phyloP scores from a whole-genome alignment of 2,329 filamentous ascomycete species.

The Colletotrichum sublineola region DNA sequence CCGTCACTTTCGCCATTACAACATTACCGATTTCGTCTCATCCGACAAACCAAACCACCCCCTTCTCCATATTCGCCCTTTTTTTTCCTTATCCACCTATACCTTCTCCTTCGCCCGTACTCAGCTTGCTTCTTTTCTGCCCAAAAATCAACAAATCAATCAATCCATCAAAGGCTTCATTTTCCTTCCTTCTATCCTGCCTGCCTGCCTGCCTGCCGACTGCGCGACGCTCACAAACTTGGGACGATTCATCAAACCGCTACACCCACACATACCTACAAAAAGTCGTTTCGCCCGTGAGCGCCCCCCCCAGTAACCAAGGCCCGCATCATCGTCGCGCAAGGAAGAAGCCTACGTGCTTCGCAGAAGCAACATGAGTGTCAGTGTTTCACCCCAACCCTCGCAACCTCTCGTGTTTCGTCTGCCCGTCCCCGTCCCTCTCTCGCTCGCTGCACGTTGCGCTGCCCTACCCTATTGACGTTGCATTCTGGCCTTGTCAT shows the following conservation, averaged over 20 bases:
- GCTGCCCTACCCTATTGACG: slow-evolving; percentile 12
- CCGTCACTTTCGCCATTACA: slow-evolving; percentile 25
- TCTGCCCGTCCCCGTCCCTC: slow-evolving; percentile 23
- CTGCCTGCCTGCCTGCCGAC: neutral
- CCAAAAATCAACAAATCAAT: slow-evolving; percentile 12
- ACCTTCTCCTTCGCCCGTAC: slow-evolving; percentile 24
- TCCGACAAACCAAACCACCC: neutral
- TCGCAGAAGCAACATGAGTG: slow-evolving; percentile 59
- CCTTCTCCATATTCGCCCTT: slow-evolving; percentile 20
- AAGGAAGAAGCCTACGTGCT: slow-evolving; percentile 44
- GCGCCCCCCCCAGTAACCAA: neutral
- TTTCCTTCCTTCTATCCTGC: slow-evolving; percentile 14
- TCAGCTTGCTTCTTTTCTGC: slow-evolving; percentile 36
- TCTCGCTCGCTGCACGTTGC: neutral
- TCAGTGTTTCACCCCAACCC: slow-evolving; percentile 56
- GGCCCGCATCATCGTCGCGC: slow-evolving; percentile 31
- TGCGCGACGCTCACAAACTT: slow-evolving; percentile 12
- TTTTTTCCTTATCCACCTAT: slow-evolving; percentile 6
- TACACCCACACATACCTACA: no score
- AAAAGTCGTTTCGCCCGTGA: slow-evolving; percentile 6
- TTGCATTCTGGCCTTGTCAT: slow-evolving; percentile 16
- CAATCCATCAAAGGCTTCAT: slow-evolving; percentile 12
- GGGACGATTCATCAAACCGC: slow-evolving; percentile 7
- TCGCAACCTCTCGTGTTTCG: slow-evolving; percentile 46
- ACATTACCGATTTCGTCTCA: slow-evolving; percentile 34